Conservation (phyloP, 2,329 filamentous ascomycete species). For the Fusarium nodosum region DNA sequence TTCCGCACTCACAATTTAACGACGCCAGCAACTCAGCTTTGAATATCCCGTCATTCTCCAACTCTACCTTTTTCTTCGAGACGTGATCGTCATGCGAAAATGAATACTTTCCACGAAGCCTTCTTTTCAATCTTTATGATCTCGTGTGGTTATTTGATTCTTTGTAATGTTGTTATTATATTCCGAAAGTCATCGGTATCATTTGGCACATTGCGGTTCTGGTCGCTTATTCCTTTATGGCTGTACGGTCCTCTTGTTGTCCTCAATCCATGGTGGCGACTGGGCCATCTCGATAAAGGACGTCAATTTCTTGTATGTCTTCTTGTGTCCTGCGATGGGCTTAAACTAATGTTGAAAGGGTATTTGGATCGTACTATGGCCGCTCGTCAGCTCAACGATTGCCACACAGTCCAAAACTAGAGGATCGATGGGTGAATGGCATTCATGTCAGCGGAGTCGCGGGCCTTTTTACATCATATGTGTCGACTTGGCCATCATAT, state of each 20-base stretch:
- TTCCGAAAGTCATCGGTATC: background rate
- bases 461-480: conserved; percentile 25
- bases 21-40: background rate
- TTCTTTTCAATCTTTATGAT: conserved; percentile 33
- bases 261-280: conserved; percentile 3
- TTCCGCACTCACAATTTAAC: conserved; percentile 6
- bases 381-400: conserved; percentile 10
- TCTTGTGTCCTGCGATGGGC: rapidly evolving
- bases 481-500: conserved; percentile 13
- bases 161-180: background rate
- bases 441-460: background rate
- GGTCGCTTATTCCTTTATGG: conserved; percentile 7
- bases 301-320: conserved; percentile 19
- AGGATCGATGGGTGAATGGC: conserved; percentile 12
- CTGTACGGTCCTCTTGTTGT: conserved; percentile 6
- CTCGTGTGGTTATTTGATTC: background rate
- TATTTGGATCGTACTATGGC: conserved; percentile 28
- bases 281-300: conserved; percentile 4
- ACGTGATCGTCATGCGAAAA: background rate
- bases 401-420: background rate
- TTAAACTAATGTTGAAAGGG: background rate
- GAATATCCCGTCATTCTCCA: background rate
- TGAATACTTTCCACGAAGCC: conserved; percentile 23
- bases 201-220: conserved; percentile 23
- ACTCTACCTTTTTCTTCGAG: background rate